These are phyloP conservation scores for Lactarius sanguifluus DNA, from an alignment of 768 basidiomycete species.

Conservation along the genomic window DNA sequence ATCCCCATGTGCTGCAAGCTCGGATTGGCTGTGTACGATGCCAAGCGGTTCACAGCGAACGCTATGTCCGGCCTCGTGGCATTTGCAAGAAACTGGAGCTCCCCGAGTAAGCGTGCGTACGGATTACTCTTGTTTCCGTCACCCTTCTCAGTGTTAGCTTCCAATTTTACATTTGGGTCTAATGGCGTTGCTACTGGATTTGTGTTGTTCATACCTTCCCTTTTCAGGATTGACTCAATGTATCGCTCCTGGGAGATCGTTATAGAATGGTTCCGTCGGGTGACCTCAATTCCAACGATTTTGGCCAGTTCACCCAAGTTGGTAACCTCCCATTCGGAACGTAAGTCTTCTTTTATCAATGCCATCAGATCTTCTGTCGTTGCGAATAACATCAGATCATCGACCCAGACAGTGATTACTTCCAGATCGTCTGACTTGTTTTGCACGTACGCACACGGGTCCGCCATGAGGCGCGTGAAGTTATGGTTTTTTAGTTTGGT, in stretches of 20 bases:
- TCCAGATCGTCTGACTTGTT: not conserved
- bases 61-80: not conserved
- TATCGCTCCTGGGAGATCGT: not conserved
- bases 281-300: not conserved
- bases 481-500: not conserved
- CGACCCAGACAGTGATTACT: not conserved
- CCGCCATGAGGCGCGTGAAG: accelerated
- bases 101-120: not conserved
- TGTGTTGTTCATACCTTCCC: not conserved
- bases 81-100: not conserved
- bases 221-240: not conserved
- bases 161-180: not conserved
- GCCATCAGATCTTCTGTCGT: no score
- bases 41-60: not conserved
- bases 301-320: not conserved
- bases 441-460: not conserved
- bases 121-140: not conserved
- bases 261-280: accelerated
- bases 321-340: not conserved
- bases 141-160: not conserved
- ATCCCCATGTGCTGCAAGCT: not conserved
- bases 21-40: not conserved
- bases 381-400: not conserved
- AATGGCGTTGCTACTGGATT: not conserved
- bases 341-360: no score